These are phyloP conservation scores for Gastrolobium bilobum DNA, from an alignment of 306 rosid genomes.

Conservation along the genomic window DNA sequence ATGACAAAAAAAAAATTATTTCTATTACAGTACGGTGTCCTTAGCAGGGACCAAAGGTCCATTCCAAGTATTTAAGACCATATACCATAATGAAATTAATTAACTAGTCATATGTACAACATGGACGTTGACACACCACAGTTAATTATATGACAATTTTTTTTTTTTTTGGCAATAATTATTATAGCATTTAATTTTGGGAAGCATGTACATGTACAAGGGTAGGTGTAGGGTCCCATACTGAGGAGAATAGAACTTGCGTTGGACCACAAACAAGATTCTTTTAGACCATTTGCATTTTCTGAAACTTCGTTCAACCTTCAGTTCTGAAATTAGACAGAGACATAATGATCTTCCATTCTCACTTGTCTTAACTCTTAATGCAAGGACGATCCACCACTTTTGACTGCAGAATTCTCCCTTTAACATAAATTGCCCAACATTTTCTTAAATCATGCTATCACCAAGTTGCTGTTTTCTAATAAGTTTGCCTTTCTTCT, in stretches of 20 bases:
- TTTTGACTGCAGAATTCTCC: conserved; percentile 43
- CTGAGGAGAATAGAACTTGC: conserved; percentile 31
- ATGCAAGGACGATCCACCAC: conserved; percentile 23
- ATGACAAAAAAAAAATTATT: not conserved
- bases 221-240: conserved; percentile 36
- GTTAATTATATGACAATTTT: not conserved
- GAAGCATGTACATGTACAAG: conserved; percentile 16
- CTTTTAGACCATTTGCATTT: not conserved
- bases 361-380: conserved; percentile 1
- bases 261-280: conserved; percentile 36
- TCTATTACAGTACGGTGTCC: conserved; percentile 1
- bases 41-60: not conserved
- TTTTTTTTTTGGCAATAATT: not conserved
- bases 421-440: not conserved
- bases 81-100: conserved; percentile 13
- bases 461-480: conserved; percentile 28
- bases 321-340: conserved; percentile 5
- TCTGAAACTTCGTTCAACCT: conserved; percentile 23
- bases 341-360: conserved; percentile 12
- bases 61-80: not conserved
- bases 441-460: conserved; percentile 3
- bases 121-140: conserved; percentile 29
- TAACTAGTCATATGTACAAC: conserved; percentile 28
- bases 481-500: not conserved
- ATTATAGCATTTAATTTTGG: conserved; percentile 20